Percentiles rank a stretch among this genome's conserved stretches.
Conservation (phyloP, 169 alveolate species). For the Plasmodium cynomolgi region DNA sequence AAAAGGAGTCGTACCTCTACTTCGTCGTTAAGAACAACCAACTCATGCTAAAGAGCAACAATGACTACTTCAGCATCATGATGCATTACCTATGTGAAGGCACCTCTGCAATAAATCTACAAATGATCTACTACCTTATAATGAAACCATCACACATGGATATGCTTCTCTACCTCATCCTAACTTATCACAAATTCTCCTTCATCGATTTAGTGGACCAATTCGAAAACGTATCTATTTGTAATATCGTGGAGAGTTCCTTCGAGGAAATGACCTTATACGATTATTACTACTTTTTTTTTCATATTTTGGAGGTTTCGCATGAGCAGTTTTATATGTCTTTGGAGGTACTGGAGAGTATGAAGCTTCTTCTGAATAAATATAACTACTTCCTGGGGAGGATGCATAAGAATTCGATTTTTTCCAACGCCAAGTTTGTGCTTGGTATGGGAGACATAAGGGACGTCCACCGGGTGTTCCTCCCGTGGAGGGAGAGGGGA, state of each 20-base stretch:
- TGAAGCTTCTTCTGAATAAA: constrained; percentile 30
- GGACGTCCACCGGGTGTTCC: neutral
- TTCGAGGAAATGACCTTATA: constrained; percentile 56
- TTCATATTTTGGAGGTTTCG: constrained; percentile 44
- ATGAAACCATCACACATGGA: constrained; percentile 71
- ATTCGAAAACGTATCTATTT: constrained; percentile 26
- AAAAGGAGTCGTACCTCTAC: constrained; percentile 61
- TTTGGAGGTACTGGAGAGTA: constrained; percentile 35
- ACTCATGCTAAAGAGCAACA: constrained; percentile 29
- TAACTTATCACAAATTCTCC: constrained; percentile 52
- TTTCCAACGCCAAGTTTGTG: constrained; percentile 51
- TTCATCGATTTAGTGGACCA: constrained; percentile 52
- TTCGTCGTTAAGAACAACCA: constrained; percentile 47
- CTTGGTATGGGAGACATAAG: constrained; percentile 63
- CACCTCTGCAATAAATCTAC: neutral
- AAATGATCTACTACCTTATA: constrained; percentile 23
- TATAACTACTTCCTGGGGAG: constrained; percentile 44
- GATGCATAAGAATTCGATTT: constrained; percentile 64
- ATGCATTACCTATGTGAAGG: constrained; percentile 68
- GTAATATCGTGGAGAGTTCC: constrained; percentile 45
- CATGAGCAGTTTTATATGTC: constrained; percentile 72
- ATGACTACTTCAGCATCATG: constrained; percentile 71
- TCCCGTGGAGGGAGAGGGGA: neutral
- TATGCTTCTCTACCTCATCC: constrained; percentile 35
- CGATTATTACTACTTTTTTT: constrained; percentile 56